Base-by-base conservation (phyloP, 2,329 filamentous ascomycete species). In the Alternaria ventricosa region DNA sequence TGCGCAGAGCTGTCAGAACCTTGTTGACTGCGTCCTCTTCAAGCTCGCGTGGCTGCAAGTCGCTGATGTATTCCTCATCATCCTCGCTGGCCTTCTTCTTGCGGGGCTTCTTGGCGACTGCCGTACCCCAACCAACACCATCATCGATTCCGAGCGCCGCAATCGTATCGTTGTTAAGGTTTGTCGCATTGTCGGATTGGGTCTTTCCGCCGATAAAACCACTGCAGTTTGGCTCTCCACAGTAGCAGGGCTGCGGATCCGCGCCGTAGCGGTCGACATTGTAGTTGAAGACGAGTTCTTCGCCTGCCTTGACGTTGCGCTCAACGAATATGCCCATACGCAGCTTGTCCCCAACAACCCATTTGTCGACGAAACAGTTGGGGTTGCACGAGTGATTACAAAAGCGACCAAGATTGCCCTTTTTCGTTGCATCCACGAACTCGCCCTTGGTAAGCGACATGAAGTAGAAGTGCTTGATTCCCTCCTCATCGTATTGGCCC, bases 301-400 rank as follows among this genome's bases (percentile, higher is more conserved):
- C 96, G 59, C 96, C 96, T 18, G 92, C 90, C 76, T 90, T 89
- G 77, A 99, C 91, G 74, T 88, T 86, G 68, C 94, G 92, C 82
- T 92, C 88, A 72, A 94, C 93, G 84, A 99, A 99, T 72, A 99
- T 98, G 74, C 96, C 96, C 96, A 99, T 99, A 74, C 96, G 94
- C 78, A 98, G 85, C 84, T 97, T 98, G 75, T 96, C 93, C 18
- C 94, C 94, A 33, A 99, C 94, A 63, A 98, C 94, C 96, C 96
- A 99, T 83, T 99, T 99, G 86, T 99, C 96, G 68, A 99, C 95
- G 81, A 97, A 98, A 82, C 94, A 98, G 78, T 99, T 99, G 18
- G 96, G 96, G 79, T 96, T 97, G 86, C 96, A 99, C 9, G 96
- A 98, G 80, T 99, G 96, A 76, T 99, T 99, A 87, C 96, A 99